Base-by-base conservation (phyloP, 345 rosid genomes). In the Ceriops zippeliana region DNA sequence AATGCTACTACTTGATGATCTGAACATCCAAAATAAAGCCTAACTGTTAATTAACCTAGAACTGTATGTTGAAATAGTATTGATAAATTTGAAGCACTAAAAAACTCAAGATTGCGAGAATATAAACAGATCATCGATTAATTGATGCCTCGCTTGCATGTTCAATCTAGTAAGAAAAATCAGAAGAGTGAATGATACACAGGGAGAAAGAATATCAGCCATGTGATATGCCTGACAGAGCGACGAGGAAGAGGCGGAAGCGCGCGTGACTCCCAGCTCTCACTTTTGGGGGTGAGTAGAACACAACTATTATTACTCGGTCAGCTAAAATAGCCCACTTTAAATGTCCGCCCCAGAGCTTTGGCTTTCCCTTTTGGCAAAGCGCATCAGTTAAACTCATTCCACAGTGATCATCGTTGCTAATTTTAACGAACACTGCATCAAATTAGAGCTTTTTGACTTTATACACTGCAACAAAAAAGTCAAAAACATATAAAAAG, bases 221-320 rank as follows among this genome's bases (percentile, higher is more conserved):
- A 9, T 38, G 15, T 2, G 47, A 63, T 0, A 35, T 32, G 42
- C 11, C 16, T 5, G 15, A 34, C 56, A 70, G 22, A 47, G 28
- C 15, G n/a, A 75, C 72, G 35, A 66, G 51, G 32, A 24, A 24
- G 59, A 56, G 64, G 71, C 72, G 70, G 76, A 49, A 65, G 68
- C 85, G 75, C 82, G 76, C 80, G 89, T 67, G 73, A 67, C 63
- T 80, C 87, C 89, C 19, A 81, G 84, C 13, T 70, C 81, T 83
- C 64, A 24, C 77, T 86, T 71, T 56, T 22, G 37, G 58, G 71
- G 77, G 83, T 78, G 70, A 81, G 79, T 80, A 63, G 80, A 42
- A 42, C 49, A 0, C 16, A 13, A 73, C 74, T 68, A 75, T 81
- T 67, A 68, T 78, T 78, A 30, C 86, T 78, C 73, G 80, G 57